Base-by-base conservation (phyloP, 352 stramenopile species). In the Pythium biforme region DNA sequence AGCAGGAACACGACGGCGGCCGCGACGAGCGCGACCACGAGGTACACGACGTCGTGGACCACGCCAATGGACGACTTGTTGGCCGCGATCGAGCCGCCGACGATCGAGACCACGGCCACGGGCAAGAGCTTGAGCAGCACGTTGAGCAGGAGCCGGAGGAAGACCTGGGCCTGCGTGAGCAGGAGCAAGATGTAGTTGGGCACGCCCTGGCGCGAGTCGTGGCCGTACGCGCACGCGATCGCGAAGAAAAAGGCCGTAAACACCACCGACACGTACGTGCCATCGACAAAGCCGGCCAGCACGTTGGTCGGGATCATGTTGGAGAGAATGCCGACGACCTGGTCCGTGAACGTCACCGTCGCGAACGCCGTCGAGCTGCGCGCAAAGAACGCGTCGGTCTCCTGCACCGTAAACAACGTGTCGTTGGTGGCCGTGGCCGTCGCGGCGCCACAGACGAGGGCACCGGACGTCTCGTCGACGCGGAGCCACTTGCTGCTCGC, bases 281-380 rank as follows among this genome's bases (percentile, higher is more conserved):
- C 75, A 4, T 73, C 59, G 12, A 79, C 72, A 52, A 91, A 84
- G 3, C 77, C 73, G 9, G 68, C 52, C 43, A 90, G 75, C 26
- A 91, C 75, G 58, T 93, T 91, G 26, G 72, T 63, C 12, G 83
- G 83, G 33, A 92, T 70, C 29, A 88, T 70, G 51, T 79, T 68
- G 39, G 79, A 78, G 31, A 90, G 47, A 47, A 90, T 90, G 37
- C 64, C 69, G 54, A 90, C 78, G 62, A 90, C 65, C 61, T 90
- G 78, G 64, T 88, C 76, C 10, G 79, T 85, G 10, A 90, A 61
- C 29, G 73, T 75, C 41, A 88, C 61, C 43, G 68, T 55, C 33
- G 66, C 58, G 58, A 74, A 79, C 48, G 69, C 66, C 15, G 63
- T 76, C 47, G 76, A 62, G 6, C 59, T 66, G 22, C 59, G 73